These are phyloP conservation scores for Macrolepiota dolichaula DNA, from an alignment of 768 basidiomycete genomes.

Conservation along the genomic window DNA sequence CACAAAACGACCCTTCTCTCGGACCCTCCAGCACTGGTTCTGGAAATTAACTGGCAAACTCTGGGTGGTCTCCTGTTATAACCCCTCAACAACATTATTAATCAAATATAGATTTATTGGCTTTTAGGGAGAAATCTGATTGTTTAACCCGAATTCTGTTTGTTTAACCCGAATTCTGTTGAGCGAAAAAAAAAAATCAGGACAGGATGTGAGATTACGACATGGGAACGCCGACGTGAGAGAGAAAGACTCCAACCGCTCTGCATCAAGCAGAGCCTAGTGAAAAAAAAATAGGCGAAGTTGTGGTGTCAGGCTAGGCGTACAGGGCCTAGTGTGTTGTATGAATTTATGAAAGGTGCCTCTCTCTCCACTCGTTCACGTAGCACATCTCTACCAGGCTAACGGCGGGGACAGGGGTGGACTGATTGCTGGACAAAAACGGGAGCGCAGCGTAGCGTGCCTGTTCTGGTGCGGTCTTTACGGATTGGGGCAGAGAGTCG, in stretches of 20 bases:
- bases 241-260: not conserved
- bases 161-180: no score
- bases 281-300: not conserved
- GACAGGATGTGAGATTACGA: slow-evolving; percentile 1
- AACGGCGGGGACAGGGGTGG: not conserved
- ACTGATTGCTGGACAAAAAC: not conserved
- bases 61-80: not conserved
- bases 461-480: slow-evolving; percentile 5
- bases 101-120: not conserved
- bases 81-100: no score
- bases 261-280: not conserved
- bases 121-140: not conserved
- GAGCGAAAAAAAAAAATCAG: no score
- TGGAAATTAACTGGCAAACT: not conserved
- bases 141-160: not conserved
- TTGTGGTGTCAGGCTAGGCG: not conserved
- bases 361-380: not conserved
- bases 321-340: no score
- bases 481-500: not conserved
- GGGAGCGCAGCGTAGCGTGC: no score
- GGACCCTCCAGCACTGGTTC: not conserved
- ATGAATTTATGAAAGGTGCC: no score
- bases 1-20: not conserved
- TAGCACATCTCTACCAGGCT: not conserved
- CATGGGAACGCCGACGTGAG: slow-evolving; percentile 1